Evolutionary conservation across 208 protist genomes (phyloP), one percentile per base, ranked within the genome.

Genomic region (Leishmania tarentolae): DNA sequence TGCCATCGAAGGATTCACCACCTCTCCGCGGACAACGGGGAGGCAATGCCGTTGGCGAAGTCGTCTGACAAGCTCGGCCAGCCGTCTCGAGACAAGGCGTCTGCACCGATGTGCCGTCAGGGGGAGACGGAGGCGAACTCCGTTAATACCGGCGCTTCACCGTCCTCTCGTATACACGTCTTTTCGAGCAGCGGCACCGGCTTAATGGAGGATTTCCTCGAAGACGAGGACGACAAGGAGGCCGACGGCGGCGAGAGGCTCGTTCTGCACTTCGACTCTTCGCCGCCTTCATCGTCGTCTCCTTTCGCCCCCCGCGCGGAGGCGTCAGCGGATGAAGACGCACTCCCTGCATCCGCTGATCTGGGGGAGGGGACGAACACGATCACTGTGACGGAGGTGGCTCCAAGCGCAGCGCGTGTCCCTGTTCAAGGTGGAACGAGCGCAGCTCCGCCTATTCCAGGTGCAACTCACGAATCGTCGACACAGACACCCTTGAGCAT

Each of bases 181-280:
- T 76, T 76, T n/a, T 56, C 72, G 24, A 69, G 75, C 75, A 69
- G 75, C 53, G 42, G 53, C 53, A 66, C 52, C 24, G 40, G 40
- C 31, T 9, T 37, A 19, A 15, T 15, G 9, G 75, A 47, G 21
- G 75, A 21, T 28, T 6, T 61, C 4, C 42, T 44, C 24, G 31
- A 66, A 35, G 59, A 37, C 0, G 76, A 81, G 1, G 37, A 35
- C 2, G 76, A 68, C 3, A 61, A 59, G 0, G 68, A 47, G 6
- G 76, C 21, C n/a, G 69, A 46, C 19, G 31, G 63, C 50, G 37
- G 76, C 40, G 76, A 81, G 59, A 42, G 53, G 2, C 72, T 85
- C 6, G 82, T 85, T 50, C 44, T 85, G 57, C 77, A 70, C 19
- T 82, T 85, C 28, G 82, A 82, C 52, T 85, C 77, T 5, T 71